Base-by-base conservation (phyloP, 2,329 filamentous ascomycete genomes). In the Aspergillus sp. region DNA sequence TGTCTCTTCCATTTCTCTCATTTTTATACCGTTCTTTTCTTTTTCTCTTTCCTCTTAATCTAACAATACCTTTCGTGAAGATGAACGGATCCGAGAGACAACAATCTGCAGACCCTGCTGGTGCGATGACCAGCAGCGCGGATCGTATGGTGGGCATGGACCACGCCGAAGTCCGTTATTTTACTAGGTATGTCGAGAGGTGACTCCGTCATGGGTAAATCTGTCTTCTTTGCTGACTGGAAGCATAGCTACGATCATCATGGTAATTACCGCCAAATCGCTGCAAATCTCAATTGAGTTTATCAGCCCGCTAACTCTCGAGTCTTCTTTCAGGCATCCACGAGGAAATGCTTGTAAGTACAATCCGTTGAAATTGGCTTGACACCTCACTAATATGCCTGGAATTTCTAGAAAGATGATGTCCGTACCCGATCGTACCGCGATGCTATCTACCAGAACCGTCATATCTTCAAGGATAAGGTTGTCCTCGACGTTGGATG, bases 121-220 rank as follows among this genome's bases (percentile, higher is more conserved):
- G 24, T 24, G 65, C 65, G 52, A 75, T 70, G 55, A 66, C 73
- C 60, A 78, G 75, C 70, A 79, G 77, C 58, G 79, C 78, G 62
- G 80, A 82, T 65, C 74, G 77, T 62, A 79, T 81, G 78, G 77
- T 77, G 36, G 79, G 78, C 69, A 88, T 96, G 85, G 90, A 91
- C 76, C 93, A 96, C 81, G 95, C 93, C 65, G 95, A 99, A 84
- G 92, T 96, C 78, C 95, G 98, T 80, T 99, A 98, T 84, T 98
- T 98, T 83, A 98, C 97, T 82, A 96, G 92, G 93, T 96, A 80
- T 66, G 75, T 58, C 1, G 2, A 26, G 52, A 54, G 26, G 20
- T 46, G 9, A 20, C 22, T 31, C 45, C 7, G 16, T 46, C 47
- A 18, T 10, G 29, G 26, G n/a, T 51, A 18, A 32, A 9, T 61